These are phyloP conservation scores for Cladosporium sp. DNA, from an alignment of 2,329 filamentous ascomycete genomes.

Conservation along the genomic window DNA sequence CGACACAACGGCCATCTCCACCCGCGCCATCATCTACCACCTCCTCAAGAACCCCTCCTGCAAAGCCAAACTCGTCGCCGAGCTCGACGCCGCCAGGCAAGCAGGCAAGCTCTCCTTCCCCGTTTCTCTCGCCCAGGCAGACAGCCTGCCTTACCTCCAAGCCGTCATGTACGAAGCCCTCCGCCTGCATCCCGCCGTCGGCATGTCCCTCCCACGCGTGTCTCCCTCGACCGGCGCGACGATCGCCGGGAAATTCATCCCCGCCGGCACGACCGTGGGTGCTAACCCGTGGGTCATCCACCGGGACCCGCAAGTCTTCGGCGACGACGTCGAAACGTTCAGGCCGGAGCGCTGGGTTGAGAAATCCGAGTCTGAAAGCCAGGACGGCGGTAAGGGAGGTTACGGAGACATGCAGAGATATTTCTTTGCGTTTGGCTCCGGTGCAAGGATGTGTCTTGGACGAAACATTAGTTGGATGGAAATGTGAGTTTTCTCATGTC, in stretches of 20 bases:
- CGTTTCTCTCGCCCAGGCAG: slow-evolving; percentile 21
- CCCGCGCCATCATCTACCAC: slow-evolving; percentile 42
- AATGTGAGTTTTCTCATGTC: slow-evolving; percentile 31
- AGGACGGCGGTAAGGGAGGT: slow-evolving; percentile 39
- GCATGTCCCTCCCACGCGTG: slow-evolving; percentile 43
- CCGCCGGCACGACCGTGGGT: slow-evolving; percentile 40
- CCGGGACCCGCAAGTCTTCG: slow-evolving; percentile 34
- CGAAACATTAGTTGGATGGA: slow-evolving; percentile 42
- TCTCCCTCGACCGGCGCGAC: slow-evolving; percentile 42
- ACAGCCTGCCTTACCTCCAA: slow-evolving; percentile 40
- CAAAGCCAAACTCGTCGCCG: slow-evolving; percentile 38
- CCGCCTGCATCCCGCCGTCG: slow-evolving; percentile 47
- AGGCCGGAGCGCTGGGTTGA: slow-evolving; percentile 41
- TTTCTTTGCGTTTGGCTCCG: slow-evolving; percentile 42
- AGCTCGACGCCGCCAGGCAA: slow-evolving; percentile 36
- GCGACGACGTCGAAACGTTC: slow-evolving; percentile 40
- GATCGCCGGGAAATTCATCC: slow-evolving; percentile 40
- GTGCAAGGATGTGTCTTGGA: slow-evolving; percentile 35
- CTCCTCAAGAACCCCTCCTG: slow-evolving; percentile 39
- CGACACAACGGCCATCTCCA: slow-evolving; percentile 48
- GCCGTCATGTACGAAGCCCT: slow-evolving; percentile 49
- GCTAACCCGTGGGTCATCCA: slow-evolving; percentile 41
- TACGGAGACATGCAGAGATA: slow-evolving; percentile 31
- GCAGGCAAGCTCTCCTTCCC: slow-evolving; percentile 35
- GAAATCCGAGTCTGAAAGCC: slow-evolving; percentile 35